Conservation (phyloP, 2,329 filamentous ascomycete genomes). For the Epichloe coenophiala region DNA sequence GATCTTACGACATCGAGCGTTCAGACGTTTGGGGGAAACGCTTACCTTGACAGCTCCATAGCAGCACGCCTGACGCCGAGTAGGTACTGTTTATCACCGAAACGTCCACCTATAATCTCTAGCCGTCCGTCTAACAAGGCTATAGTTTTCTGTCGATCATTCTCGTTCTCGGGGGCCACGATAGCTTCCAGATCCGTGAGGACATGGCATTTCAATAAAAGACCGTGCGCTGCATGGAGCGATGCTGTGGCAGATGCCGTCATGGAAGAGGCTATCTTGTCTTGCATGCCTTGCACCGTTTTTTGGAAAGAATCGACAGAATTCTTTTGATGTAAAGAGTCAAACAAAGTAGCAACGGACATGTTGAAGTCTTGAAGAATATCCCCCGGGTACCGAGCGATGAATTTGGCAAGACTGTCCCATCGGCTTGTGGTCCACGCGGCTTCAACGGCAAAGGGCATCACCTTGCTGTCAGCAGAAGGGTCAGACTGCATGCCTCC, state of each 20-base stretch:
- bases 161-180: constrained; percentile 33
- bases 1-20: neutral
- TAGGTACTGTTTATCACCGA: constrained; percentile 86
- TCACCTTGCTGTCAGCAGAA: constrained; percentile 44
- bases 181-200: constrained; percentile 79
- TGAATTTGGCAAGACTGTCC: constrained; percentile 57
- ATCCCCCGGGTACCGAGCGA: constrained; percentile 36
- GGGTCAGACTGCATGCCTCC: constrained; percentile 53
- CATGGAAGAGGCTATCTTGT: constrained; percentile 58
- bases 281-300: constrained; percentile 51
- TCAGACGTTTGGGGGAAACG: neutral
- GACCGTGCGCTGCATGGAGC: constrained; percentile 69
- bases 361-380: constrained; percentile 59
- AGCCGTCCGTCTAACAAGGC: constrained; percentile 54
- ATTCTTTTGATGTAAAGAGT: constrained; percentile 42
- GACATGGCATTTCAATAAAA: constrained; percentile 75
- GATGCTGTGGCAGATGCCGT: constrained; percentile 68
- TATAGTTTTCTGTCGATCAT: constrained; percentile 21
- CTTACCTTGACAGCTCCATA: constrained; percentile 65
- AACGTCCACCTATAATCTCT: constrained; percentile 78
- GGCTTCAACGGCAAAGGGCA: constrained; percentile 80
- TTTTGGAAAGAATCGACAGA: constrained; percentile 38
- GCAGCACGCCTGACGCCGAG: constrained; percentile 73
- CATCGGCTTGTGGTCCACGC: constrained; percentile 83
- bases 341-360: constrained; percentile 49